These are phyloP conservation scores for Paecilomyces sp. DNA, from an alignment of 2,329 filamentous ascomycete species.

Conservation along the genomic window DNA sequence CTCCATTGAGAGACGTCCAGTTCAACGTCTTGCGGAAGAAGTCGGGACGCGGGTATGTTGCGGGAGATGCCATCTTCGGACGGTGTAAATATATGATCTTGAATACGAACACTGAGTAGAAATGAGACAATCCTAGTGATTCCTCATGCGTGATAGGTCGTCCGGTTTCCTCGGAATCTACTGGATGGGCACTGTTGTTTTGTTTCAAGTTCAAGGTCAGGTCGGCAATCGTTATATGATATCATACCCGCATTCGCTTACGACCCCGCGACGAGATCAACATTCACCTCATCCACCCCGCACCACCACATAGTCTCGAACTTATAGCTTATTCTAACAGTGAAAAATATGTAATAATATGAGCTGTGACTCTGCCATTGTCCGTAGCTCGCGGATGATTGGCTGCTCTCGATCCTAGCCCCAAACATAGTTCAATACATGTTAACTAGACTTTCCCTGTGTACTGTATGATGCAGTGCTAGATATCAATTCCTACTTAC, in stretches of 20 bases:
- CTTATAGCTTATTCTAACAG: too few relatives aligned
- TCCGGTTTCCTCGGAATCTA: neutral
- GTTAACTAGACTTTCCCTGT: too few relatives aligned
- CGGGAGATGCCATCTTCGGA: neutral
- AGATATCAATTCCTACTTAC: too few relatives aligned
- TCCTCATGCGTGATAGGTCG: neutral
- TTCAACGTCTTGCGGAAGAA: slow-evolving; percentile 50
- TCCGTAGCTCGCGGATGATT: too few relatives aligned
- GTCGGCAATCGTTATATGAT: neutral
- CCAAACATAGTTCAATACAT: too few relatives aligned
- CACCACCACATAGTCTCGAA: neutral
- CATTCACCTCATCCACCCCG: neutral
- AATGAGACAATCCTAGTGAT: neutral
- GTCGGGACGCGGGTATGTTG: slow-evolving; percentile 56
- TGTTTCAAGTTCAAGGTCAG: neutral
- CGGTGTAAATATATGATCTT: neutral
- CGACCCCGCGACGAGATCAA: neutral
- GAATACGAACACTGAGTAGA: neutral
- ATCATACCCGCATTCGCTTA: neutral
- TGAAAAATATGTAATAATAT: too few relatives aligned
- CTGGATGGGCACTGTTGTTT: neutral
- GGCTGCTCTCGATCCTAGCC: too few relatives aligned
- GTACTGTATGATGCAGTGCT: too few relatives aligned
- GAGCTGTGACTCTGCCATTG: too few relatives aligned
- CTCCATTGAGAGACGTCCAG: slow-evolving; percentile 56